Evolutionary conservation across 176 grass and related monocot species (phyloP).

Genomic region (Oryza australiensis): DNA sequence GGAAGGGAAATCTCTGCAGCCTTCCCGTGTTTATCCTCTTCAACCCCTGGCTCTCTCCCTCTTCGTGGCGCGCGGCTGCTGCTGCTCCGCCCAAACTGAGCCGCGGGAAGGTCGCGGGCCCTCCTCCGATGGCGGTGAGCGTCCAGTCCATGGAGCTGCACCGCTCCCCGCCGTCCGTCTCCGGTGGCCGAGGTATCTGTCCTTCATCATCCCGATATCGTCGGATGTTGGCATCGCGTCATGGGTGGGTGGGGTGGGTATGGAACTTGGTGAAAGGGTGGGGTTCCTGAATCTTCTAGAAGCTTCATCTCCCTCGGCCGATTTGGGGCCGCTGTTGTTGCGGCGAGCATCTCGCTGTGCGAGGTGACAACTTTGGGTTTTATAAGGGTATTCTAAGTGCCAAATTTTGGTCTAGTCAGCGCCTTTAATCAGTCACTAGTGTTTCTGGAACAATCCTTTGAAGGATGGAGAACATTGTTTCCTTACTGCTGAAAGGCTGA

Average conservation of each 20-base stretch:
- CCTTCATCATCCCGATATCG: background rate
- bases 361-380: too few species aligned
- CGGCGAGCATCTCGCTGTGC: too few species aligned
- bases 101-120: background rate
- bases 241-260: background rate
- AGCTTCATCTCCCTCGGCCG: background rate
- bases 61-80: conserved; percentile 10
- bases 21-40: conserved; percentile 34
- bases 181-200: conserved; percentile 41
- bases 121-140: conserved; percentile 46
- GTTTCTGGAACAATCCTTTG: background rate
- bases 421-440: background rate
- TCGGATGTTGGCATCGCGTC: background rate
- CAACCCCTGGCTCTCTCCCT: background rate
- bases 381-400: too few species aligned
- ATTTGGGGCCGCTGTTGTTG: background rate
- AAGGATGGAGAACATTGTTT: background rate
- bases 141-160: conserved; percentile 48
- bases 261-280: background rate
- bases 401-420: too few species aligned
- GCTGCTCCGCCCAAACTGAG: conserved; percentile 8
- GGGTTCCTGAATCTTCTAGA: conserved; percentile 1
- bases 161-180: conserved; percentile 36
- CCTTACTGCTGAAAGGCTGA: background rate
- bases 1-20: background rate